Evolutionary conservation across 257 asterid genomes (phyloP).

Genomic region (Salvia rosmarinus): DNA sequence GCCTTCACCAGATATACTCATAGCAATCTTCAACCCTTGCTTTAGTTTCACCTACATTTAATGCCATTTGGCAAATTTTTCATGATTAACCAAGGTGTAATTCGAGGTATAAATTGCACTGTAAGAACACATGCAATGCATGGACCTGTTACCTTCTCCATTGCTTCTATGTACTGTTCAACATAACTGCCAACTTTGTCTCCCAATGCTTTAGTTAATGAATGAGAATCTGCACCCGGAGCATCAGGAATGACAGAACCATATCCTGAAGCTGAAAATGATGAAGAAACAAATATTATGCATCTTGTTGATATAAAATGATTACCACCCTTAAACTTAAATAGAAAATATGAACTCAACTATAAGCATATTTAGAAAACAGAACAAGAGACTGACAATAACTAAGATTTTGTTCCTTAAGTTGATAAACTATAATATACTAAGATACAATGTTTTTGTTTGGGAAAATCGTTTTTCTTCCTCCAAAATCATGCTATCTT

Average conservation of each 20-base stretch:
- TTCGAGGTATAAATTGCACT: slow-evolving; percentile 14
- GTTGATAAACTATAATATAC: neutral
- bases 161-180: slow-evolving; percentile 76
- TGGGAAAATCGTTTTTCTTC: neutral
- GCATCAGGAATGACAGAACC: slow-evolving; percentile 89
- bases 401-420: neutral
- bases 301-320: slow-evolving; percentile 8
- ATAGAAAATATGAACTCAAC: neutral
- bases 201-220: slow-evolving; percentile 66
- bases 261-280: slow-evolving; percentile 75
- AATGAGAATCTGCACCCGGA: slow-evolving; percentile 70
- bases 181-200: slow-evolving; percentile 69
- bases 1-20: slow-evolving; percentile 91
- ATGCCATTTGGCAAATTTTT: slow-evolving; percentile 30
- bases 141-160: slow-evolving; percentile 80
- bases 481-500: neutral
- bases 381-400: neutral
- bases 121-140: slow-evolving; percentile 24
- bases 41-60: slow-evolving; percentile 76
- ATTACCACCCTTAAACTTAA: neutral
- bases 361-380: neutral
- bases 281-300: slow-evolving; percentile 24
- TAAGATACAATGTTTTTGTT: neutral
- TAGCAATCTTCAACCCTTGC: slow-evolving; percentile 93
- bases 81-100: slow-evolving; percentile 22